Evolutionary conservation across 192 early-diverging fungal genomes (phyloP), one percentile per base, ranked within the genome.

Genomic region (Diversispora eburnea): DNA sequence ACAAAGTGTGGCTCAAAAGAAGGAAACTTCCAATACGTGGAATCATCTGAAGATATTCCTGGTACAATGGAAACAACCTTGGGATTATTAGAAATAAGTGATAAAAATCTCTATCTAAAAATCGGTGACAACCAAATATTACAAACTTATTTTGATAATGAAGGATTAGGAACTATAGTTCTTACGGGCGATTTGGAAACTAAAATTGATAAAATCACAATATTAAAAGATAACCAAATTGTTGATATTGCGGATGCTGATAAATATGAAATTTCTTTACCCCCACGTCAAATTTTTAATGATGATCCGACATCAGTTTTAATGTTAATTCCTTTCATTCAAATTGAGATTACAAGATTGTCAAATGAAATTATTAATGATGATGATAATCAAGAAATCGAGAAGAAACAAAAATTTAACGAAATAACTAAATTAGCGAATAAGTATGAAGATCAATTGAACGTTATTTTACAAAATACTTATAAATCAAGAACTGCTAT

Each of bases 21-120:
- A 55, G 81, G 81, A 8, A 79, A 79, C 56, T 82, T 82, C 72
- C 81, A 82, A 61, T 82, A 82, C 15, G 77, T 82, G 10, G 25
- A 62, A 52, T 61, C 72, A 47, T 71, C 75, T 3, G 25, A 15
- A 5, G 78, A 67, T 17, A 82, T 82, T 33, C 68, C 65, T 6
- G 46, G 52, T 1, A 75, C 78, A 3, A 80, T 82, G 81, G 57
- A 64, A 10, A 75, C 62, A n/a, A 82, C 81, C 0, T 15, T 78
- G 9, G 56, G 67, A 39, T 39, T 82, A 19, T 43, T 82, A 6
- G 78, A 70, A 45, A 43, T 73, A 55, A 46, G 25, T 15, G 72
- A 73, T 43, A 45, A 33, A 15, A 43, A 8, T 64, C 17, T 64
- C 3, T 64, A 64, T 55, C 33, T 73, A 20, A 73, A 73, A 54